These are phyloP conservation scores for Cucurbita ficifolia DNA, from an alignment of 306 rosid species.

Conservation along the genomic window DNA sequence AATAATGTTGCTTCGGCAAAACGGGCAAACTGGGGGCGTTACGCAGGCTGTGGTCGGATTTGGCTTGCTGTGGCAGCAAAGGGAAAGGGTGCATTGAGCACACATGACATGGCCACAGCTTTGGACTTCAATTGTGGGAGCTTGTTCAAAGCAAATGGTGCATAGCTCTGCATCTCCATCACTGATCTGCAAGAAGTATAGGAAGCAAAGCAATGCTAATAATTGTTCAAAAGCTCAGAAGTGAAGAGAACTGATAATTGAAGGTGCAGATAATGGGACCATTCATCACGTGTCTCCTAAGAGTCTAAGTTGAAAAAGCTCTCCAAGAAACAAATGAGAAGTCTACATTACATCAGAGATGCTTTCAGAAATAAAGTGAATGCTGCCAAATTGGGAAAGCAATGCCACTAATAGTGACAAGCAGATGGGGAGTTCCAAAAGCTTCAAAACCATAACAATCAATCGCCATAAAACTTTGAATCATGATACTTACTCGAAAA, in stretches of 20 bases:
- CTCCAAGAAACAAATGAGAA: constrained; percentile 5
- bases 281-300: constrained; percentile 7
- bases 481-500: not conserved
- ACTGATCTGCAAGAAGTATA: constrained; percentile 45
- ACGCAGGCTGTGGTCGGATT: constrained; percentile 52
- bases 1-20: constrained; percentile 72
- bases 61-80: constrained; percentile 87
- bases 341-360: constrained; percentile 1
- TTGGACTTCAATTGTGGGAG: constrained; percentile 72
- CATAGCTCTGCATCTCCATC: constrained; percentile 72
- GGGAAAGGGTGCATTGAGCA: constrained; percentile 84
- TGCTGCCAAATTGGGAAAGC: constrained; percentile 7
- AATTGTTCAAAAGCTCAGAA: not conserved
- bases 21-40: constrained; percentile 79
- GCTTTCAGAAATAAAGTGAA: constrained; percentile 8
- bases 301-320: not conserved
- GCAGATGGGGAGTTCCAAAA: not conserved
- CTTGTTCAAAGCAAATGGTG: constrained; percentile 95
- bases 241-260: not conserved
- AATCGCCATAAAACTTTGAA: not conserved
- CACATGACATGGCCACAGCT: constrained; percentile 94
- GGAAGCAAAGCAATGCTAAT: not conserved
- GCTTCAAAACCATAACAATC: not conserved
- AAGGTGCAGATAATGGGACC: constrained; percentile 5
- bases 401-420: not conserved